Percentiles rank a stretch among this genome's conserved stretches.
These are phyloP conservation scores for Cladosporium cucumerinum DNA, from an alignment of 2,329 filamentous ascomycete species.

Conservation along the genomic window DNA sequence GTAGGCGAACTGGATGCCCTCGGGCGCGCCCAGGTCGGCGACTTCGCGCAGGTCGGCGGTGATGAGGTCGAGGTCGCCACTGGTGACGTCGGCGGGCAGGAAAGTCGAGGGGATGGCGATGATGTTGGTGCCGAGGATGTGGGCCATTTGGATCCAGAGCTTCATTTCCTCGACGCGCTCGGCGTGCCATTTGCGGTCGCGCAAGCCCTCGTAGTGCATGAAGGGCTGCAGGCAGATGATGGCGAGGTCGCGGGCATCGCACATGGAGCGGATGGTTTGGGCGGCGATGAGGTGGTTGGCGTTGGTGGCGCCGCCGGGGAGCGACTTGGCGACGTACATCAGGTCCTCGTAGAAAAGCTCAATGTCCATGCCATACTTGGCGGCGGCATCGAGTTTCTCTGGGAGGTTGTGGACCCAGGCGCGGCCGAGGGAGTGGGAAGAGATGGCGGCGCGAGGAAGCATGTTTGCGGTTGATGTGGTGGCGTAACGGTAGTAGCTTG, in stretches of 20 bases:
- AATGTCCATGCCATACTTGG: conserved; percentile 64
- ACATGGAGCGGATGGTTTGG: conserved; percentile 54
- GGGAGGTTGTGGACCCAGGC: conserved; percentile 66
- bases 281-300: conserved; percentile 58
- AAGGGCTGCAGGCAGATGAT: conserved; percentile 74
- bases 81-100: conserved; percentile 52
- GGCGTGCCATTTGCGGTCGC: conserved; percentile 58
- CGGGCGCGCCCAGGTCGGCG: conserved; percentile 62
- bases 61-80: conserved; percentile 54
- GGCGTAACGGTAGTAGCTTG: neutral
- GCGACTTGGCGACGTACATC: conserved; percentile 53
- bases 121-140: conserved; percentile 63
- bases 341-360: conserved; percentile 80
- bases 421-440: conserved; percentile 73
- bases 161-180: conserved; percentile 60
- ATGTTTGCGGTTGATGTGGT: conserved; percentile 29
- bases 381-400: conserved; percentile 66
- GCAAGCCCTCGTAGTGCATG: conserved; percentile 70
- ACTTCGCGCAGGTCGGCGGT: conserved; percentile 60
- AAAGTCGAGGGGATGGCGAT: conserved; percentile 74
- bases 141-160: conserved; percentile 66
- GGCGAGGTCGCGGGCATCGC: conserved; percentile 51
- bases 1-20: conserved; percentile 66
- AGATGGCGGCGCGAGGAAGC: conserved; percentile 63
- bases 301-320: conserved; percentile 42